phyloP scores from a whole-genome alignment of 306 rosid species.

The Canavalia gladiata region DNA sequence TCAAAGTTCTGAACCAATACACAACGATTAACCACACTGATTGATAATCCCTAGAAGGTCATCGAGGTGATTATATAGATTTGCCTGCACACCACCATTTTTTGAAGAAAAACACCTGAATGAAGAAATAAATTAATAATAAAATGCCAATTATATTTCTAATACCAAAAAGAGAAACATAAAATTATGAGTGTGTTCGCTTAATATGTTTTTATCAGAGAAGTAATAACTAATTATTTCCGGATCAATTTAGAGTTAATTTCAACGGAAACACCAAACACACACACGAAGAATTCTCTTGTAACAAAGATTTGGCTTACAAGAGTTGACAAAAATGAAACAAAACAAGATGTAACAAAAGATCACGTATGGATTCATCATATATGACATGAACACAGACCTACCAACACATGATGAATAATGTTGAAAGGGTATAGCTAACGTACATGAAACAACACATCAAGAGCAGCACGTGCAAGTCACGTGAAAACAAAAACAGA shows the following conservation, averaged over 20 bases:
- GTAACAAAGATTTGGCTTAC: constrained; percentile 4
- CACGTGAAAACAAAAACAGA: constrained; percentile 31
- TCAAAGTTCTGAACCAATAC: constrained; percentile 27
- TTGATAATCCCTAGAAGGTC: constrained; percentile 18
- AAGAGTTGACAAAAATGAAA: not conserved
- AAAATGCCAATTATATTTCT: not conserved
- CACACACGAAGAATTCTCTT: not conserved
- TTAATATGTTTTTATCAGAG: too few relatives aligned
- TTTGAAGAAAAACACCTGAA: constrained; percentile 43
- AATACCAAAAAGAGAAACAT: not conserved
- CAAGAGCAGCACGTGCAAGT: constrained; percentile 18
- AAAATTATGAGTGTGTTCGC: too few relatives aligned
- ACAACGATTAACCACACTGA: not conserved
- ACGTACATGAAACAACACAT: constrained; percentile 27
- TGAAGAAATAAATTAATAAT: constrained; percentile 14
- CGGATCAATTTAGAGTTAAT: too few relatives aligned
- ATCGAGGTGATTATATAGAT: constrained; percentile 24
- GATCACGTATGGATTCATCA: constrained; percentile 20
- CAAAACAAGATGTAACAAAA: constrained; percentile 1
- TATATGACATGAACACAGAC: constrained; percentile 30
- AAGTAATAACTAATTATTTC: too few relatives aligned
- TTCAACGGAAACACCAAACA: not conserved
- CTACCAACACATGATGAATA: constrained; percentile 34
- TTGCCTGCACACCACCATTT: constrained; percentile 40
- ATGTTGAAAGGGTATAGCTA: constrained; percentile 13